A percentile compares a stretch with the other conserved stretches of the same genome.
phyloP scores from a whole-genome alignment of 768 basidiomycete species.

The Mycena belliarum region DNA sequence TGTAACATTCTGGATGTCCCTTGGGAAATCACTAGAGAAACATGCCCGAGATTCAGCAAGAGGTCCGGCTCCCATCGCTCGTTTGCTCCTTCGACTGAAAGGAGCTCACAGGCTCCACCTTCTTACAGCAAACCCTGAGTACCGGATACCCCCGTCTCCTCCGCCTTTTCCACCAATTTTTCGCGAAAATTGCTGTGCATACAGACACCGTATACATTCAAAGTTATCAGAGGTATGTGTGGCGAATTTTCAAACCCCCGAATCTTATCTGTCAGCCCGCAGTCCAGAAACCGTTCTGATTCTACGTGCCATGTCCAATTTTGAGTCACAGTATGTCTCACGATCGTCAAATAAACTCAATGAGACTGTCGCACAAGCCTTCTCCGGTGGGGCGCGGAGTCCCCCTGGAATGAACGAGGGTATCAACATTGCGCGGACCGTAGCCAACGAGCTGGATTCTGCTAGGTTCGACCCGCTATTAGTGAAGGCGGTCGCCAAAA shows the following conservation, averaged over 20 bases:
- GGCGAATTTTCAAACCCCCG: not conserved
- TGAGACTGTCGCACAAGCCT: constrained; percentile 77
- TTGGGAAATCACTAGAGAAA: constrained; percentile 80
- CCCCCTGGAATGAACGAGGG: constrained; percentile 81
- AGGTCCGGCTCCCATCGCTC: constrained; percentile 45
- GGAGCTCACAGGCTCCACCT: constrained; percentile 72
- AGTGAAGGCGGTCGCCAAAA: constrained; percentile 76
- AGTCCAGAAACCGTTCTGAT: constrained; percentile 93
- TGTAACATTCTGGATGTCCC: constrained; percentile 84
- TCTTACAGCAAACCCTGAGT: constrained; percentile 87
- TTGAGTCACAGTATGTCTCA: constrained; percentile 88
- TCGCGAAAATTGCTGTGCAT: constrained; percentile 91
- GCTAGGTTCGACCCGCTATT: constrained; percentile 92
- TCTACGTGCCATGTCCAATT: constrained; percentile 77
- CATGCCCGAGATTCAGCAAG: constrained; percentile 78
- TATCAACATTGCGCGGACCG: constrained; percentile 67
- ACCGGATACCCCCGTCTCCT: constrained; percentile 85
- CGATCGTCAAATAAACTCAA: constrained; percentile 82
- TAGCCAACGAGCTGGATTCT: constrained; percentile 91
- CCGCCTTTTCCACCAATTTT: constrained; percentile 95
- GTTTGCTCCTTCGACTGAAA: not conserved
- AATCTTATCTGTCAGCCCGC: constrained; percentile 3
- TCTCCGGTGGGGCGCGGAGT: constrained; percentile 66
- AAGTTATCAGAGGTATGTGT: constrained; percentile 74
- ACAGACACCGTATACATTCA: constrained; percentile 92